These are phyloP conservation scores for Gentiana straminea DNA, from an alignment of 257 asterid species.

Conservation along the genomic window DNA sequence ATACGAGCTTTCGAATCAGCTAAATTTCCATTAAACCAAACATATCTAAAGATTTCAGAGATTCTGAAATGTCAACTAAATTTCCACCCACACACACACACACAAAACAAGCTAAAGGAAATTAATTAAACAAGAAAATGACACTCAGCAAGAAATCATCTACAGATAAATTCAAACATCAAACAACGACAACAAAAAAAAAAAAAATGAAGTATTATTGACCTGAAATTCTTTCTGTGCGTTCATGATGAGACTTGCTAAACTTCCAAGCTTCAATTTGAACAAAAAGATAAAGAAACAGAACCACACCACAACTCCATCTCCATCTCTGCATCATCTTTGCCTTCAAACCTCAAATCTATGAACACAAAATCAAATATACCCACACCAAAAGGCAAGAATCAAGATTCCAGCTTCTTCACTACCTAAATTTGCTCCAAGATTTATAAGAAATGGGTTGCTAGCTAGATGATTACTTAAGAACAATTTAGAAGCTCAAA, in stretches of 20 bases:
- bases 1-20: no score
- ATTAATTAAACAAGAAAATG: no score
- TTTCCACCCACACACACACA: no score
- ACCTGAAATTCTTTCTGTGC: conserved; percentile 40
- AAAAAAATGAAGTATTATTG: background rate
- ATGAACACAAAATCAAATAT: background rate
- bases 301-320: conserved; percentile 13
- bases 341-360: conserved; percentile 4
- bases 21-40: no score
- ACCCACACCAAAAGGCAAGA: background rate
- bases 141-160: no score
- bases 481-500: conserved; percentile 19
- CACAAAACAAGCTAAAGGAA: no score
- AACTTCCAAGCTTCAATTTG: conserved; percentile 28
- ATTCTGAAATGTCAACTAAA: no score
- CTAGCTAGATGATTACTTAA: conserved; percentile 5
- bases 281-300: conserved; percentile 12
- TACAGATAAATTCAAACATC: no score
- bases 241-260: conserved; percentile 23
- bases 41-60: no score
- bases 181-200: no score
- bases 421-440: conserved; percentile 10
- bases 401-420: conserved; percentile 11
- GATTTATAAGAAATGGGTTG: conserved; percentile 3
- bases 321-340: conserved; percentile 20